A percentile compares a stretch with the other conserved stretches of the same genome.
These are phyloP conservation scores for Fusarium brachygibbosum DNA, from an alignment of 2,329 filamentous ascomycete genomes.

Conservation along the genomic window DNA sequence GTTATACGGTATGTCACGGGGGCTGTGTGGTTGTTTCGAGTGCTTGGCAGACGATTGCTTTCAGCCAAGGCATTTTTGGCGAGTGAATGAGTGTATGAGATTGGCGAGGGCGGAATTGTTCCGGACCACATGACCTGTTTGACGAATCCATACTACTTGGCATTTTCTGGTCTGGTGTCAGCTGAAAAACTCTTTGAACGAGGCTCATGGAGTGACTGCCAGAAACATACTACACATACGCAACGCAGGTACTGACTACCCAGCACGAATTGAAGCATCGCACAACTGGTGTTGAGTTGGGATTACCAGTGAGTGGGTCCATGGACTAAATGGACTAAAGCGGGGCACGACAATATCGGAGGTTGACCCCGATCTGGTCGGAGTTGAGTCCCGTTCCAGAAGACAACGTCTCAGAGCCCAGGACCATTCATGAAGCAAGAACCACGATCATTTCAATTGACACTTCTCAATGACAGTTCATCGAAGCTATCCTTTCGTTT, in stretches of 20 bases:
- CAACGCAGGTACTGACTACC: too few species aligned
- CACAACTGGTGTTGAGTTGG: too few species aligned
- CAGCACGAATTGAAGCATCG: too few species aligned
- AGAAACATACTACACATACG: too few species aligned
- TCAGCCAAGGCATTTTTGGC: neutral
- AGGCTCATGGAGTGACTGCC: too few species aligned
- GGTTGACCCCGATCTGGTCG: neutral
- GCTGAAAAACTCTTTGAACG: too few species aligned
- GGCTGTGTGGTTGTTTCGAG: neutral
- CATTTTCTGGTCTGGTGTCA: too few species aligned
- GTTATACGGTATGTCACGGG: neutral
- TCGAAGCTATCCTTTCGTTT: fast-evolving
- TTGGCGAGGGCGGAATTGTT: neutral
- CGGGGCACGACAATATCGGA: slow-evolving; percentile 24
- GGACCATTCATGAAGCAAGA: fast-evolving
- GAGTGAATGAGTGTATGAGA: neutral
- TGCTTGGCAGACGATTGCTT: neutral
- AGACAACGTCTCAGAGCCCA: too few species aligned
- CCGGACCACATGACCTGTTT: neutral
- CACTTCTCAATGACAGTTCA: fast-evolving
- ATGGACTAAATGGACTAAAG: neutral
- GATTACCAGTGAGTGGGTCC: too few species aligned
- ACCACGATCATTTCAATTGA: fast-evolving
- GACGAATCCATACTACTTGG: too few species aligned
- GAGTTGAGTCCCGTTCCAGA: neutral